A percentile compares a stretch with the other conserved stretches of the same genome.
These are phyloP conservation scores for Rhynchospora pubera DNA, from an alignment of 176 grass and related monocot species.

Conservation along the genomic window DNA sequence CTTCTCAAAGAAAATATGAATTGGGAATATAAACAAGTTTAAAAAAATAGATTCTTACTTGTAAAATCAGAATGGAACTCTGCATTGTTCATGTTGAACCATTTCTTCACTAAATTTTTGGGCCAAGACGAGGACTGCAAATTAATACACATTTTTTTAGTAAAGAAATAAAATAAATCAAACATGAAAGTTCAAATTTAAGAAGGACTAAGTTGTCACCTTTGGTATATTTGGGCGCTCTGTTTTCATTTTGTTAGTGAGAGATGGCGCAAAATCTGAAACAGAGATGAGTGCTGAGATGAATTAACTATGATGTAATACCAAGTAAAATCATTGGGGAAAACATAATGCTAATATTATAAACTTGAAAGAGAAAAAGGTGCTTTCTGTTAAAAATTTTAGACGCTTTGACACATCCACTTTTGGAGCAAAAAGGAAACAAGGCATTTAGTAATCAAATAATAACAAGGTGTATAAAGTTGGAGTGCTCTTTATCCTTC, in stretches of 20 bases:
- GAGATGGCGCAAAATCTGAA: neutral
- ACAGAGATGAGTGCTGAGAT: conserved; percentile 23
- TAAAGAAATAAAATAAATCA: neutral
- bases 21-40: neutral
- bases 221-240: conserved; percentile 51
- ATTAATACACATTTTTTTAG: neutral
- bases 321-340: neutral
- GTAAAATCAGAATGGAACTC: conserved; percentile 51
- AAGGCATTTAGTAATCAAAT: neutral
- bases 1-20: neutral
- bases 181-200: neutral
- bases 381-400: neutral
- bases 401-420: neutral
- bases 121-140: conserved; percentile 78
- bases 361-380: neutral
- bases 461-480: neutral
- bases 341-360: neutral
- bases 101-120: conserved; percentile 58
- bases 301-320: conserved; percentile 1
- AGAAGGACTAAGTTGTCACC: conserved; percentile 21
- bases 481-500: neutral
- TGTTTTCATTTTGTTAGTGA: conserved; percentile 29
- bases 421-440: neutral
- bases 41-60: conserved; percentile 25
- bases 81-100: conserved; percentile 49